These are phyloP conservation scores for Suillus fuscotomentosus DNA, from an alignment of 768 basidiomycete species.

Conservation along the genomic window DNA sequence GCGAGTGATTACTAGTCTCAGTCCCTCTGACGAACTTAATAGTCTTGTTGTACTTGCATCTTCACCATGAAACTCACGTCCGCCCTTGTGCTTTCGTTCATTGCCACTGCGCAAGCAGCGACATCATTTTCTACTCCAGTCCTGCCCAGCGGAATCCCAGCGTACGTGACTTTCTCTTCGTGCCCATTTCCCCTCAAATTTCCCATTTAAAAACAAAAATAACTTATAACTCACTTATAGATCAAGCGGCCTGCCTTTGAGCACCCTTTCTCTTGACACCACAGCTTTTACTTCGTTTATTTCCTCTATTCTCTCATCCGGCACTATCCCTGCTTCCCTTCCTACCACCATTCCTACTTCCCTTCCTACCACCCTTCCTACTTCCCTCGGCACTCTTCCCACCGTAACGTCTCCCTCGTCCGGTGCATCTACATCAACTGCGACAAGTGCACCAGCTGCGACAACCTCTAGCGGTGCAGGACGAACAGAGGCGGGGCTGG, in stretches of 20 bases:
- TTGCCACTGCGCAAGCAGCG: slow-evolving; percentile 3
- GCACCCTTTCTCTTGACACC: not conserved
- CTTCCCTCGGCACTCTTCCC: not conserved
- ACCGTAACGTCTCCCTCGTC: too few relatives aligned
- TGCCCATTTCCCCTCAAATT: not conserved
- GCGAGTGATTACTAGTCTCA: not conserved
- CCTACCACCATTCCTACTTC: too few relatives aligned
- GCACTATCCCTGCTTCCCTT: too few relatives aligned
- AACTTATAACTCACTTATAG: slow-evolving; percentile 9
- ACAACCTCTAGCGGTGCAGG: slow-evolving; percentile 10
- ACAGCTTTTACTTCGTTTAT: too few relatives aligned
- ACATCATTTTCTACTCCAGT: not conserved
- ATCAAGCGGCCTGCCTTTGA: slow-evolving; percentile 21
- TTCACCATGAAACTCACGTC: slow-evolving; percentile 15
- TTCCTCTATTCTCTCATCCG: slow-evolving; percentile 4
- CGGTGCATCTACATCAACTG: too few relatives aligned
- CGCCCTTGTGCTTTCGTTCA: slow-evolving; percentile 10
- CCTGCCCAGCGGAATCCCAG: slow-evolving; percentile 19
- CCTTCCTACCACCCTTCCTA: not conserved
- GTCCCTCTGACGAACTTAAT: not conserved
- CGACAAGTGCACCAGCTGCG: not conserved
- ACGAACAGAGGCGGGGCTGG: not conserved
- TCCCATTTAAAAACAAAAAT: not conserved
- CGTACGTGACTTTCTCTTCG: slow-evolving; percentile 13
- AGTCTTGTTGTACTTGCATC: not conserved